These are phyloP conservation scores for Colletotrichum theobromicola DNA, from an alignment of 2,329 filamentous ascomycete species.

Conservation along the genomic window DNA sequence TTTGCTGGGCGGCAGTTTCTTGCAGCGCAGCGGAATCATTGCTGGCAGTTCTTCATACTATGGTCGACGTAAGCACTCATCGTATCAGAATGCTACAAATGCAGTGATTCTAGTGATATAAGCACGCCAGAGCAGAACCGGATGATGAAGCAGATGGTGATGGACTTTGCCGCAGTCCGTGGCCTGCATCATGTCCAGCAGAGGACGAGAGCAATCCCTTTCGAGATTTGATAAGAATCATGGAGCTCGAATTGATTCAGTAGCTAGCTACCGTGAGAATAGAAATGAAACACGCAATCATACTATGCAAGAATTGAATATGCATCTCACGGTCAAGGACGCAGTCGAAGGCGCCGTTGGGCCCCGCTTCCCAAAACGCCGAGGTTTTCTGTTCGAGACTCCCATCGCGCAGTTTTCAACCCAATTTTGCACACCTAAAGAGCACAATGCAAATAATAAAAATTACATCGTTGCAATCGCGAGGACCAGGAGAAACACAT, in stretches of 20 bases:
- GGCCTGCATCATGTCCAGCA: no score
- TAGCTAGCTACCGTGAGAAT: no score
- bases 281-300: no score
- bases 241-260: no score
- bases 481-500: background rate
- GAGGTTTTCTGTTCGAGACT: background rate
- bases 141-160: no score
- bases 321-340: background rate
- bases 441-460: background rate
- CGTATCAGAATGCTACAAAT: background rate
- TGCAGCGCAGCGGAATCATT: rapidly evolving
- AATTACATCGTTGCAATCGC: background rate
- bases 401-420: background rate
- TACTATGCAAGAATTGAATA: no score
- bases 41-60: background rate
- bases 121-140: no score
- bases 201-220: no score
- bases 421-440: background rate
- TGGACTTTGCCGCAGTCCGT: no score
- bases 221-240: no score
- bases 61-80: background rate
- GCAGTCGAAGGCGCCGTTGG: background rate
- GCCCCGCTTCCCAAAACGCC: background rate
- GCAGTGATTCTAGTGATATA: background rate
- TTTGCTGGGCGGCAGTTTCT: no score